phyloP scores from a whole-genome alignment of 129 eudicot genomes.

The Ambrosia trifida region DNA sequence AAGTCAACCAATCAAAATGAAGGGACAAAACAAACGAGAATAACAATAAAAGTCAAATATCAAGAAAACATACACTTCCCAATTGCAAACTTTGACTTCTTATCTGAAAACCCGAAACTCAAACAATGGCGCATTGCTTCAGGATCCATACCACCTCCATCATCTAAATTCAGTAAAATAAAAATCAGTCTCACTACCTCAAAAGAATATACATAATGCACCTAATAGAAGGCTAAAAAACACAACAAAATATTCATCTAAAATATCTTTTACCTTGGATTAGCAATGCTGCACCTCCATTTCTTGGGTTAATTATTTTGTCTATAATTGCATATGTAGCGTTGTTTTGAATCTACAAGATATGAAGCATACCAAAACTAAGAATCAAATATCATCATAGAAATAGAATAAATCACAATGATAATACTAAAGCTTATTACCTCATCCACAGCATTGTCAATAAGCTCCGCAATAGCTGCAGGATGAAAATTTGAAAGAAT shows the following conservation, averaged over 20 bases:
- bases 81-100: constrained; percentile 55
- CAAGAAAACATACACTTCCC: constrained; percentile 64
- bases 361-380: neutral
- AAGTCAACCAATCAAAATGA: constrained; percentile 45
- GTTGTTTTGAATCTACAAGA: constrained; percentile 59
- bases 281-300: constrained; percentile 53
- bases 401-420: neutral
- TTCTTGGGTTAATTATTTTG: constrained; percentile 48
- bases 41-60: neutral
- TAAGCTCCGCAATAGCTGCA: constrained; percentile 69
- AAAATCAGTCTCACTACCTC: constrained; percentile 7
- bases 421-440: constrained; percentile 29
- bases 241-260: neutral
- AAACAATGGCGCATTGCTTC: constrained; percentile 62
- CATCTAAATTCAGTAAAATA: constrained; percentile 41
- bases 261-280: constrained; percentile 43
- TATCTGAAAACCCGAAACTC: constrained; percentile 76
- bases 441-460: constrained; percentile 78
- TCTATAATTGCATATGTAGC: constrained; percentile 60
- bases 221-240: neutral
- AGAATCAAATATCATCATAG: neutral
- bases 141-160: constrained; percentile 75
- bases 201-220: neutral
- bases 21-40: constrained; percentile 23
- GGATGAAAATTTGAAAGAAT: constrained; percentile 13